These are phyloP conservation scores for Triticum monococcum DNA, from an alignment of 176 grass and related monocot species.

Conservation along the genomic window DNA sequence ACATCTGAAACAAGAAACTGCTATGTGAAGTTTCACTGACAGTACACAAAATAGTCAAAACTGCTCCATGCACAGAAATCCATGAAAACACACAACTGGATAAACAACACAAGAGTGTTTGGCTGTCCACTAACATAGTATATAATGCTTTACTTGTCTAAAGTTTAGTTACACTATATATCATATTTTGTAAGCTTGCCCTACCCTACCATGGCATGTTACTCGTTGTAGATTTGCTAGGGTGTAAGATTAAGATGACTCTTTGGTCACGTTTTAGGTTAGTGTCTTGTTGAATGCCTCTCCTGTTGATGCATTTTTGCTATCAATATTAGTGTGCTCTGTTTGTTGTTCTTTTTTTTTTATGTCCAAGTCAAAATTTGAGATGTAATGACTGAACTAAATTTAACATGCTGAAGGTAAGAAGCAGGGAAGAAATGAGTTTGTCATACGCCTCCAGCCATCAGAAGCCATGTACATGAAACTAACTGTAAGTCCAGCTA, in stretches of 20 bases:
- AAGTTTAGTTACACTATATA: slow-evolving; percentile 5
- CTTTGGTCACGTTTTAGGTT: not conserved
- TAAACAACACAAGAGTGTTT: not conserved
- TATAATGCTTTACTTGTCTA: not conserved
- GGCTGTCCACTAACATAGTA: not conserved
- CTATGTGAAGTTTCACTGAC: slow-evolving; percentile 2
- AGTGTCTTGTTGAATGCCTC: not conserved
- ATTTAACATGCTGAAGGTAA: slow-evolving; percentile 59
- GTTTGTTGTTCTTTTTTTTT: not conserved
- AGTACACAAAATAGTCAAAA: not conserved
- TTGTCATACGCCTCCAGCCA: slow-evolving; percentile 96
- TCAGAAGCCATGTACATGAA: slow-evolving; percentile 99
- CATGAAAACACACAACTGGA: not conserved
- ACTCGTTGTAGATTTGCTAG: not conserved
- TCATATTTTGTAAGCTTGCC: not conserved
- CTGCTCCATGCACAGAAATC: slow-evolving; percentile 11
- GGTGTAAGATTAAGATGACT: slow-evolving; percentile 5
- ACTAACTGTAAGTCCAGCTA: slow-evolving; percentile 78
- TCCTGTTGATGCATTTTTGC: not conserved
- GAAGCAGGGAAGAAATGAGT: slow-evolving; percentile 99
- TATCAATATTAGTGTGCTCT: slow-evolving; percentile 5
- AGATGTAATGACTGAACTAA: slow-evolving; percentile 25
- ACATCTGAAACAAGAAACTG: slow-evolving; percentile 4
- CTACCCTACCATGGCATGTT: not conserved
- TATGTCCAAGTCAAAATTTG: slow-evolving; percentile 19